Evolutionary conservation across 2,329 filamentous ascomycete genomes (phyloP), one percentile per base, ranked within the genome.

Genomic region (Alternaria longipes): DNA sequence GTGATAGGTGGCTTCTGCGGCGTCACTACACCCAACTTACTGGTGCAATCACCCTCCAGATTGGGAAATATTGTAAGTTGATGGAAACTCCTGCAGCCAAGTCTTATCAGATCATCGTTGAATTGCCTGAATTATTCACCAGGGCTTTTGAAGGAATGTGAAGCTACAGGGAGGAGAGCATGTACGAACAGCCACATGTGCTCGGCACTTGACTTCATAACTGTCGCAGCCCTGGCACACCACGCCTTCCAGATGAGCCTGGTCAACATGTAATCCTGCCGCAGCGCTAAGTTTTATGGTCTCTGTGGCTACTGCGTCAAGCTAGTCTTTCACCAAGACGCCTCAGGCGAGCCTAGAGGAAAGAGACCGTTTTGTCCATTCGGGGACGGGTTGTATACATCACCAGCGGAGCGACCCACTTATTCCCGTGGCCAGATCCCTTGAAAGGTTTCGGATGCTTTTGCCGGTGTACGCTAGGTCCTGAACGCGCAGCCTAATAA

Each of bases 261-360:
- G 18, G 44, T 34, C 38, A 56, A 47, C 32, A 45, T 49, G 54
- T 26, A 26, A 14, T 28, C 41, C 32, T 34, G 59, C 51, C 47
- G 46, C 45, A 56, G 57, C 45, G 18, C 54, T 45, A 57, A 14
- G 44, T 49, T 26, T 20, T 16, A 42, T 26, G 7, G 54, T 18
- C 22, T 42, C 45, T 46, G 34, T 46, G 56, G 55, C 45, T 50
- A 54, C 58, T 60, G 57, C 54, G 36, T 57, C 54, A 44, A 52
- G 42, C 54, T 49, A 52, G 56, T 42, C 46, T 62, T 54, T 49
- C 45, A 54, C 47, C 56, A 56, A 44, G 30, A 54, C 42, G 56
- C 51, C 44, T 42, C 44, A 56, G 60, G 54, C 60, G 59, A 54
- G 51, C 24, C 45, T 53, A 45, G 32, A 56, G 38, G 59, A 59